Base-by-base conservation (phyloP, 805 yeast genomes). In the Pichia membranifaciens region DNA sequence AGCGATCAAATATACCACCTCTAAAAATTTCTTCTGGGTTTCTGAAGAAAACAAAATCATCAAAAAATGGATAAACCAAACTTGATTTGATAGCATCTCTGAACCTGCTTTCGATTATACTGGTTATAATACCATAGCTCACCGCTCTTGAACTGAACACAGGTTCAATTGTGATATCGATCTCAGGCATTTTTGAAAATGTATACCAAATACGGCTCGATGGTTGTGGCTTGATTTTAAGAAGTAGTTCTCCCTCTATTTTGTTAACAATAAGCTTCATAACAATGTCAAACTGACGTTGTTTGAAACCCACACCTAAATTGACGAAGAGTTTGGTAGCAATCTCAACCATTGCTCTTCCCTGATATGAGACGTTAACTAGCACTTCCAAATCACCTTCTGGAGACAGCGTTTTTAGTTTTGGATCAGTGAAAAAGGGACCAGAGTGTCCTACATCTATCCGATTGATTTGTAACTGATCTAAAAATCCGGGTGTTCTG, bases 131-230 rank as follows among this genome's bases (percentile, higher is more conserved):
- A 31, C 79, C 78, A 58, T 86, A 87, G 3, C 87, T 79, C 54
- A 93, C 68, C 54, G 87, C 86, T 47, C 95, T 74, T 5, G 95
- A 80, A 54, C 95, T 85, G 10, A 91, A 87, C n/a, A 87, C 78
- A 0, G 99, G 99, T 62, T 89, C 97, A 43, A 90, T 82, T 32
- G 76, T 79, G 50, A 91, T 61, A 47, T 81, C 84, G 59, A 91
- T 65, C 8, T 73, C 70, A 0, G 99, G 99, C 75, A 83, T 87
- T 10, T 75, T 65, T 51, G 80, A 85, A 62, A 89, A 93, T 2
- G 87, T 78, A 60, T 88, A 93, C 99, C 99, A 93, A 1, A 93
- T 58, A 58, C 99, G 75, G 45, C 80, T 81, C 1, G 96, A 82
- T 8, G 99, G 98, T 2, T 96, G 96, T 1, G 95, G 87, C 60